These are phyloP conservation scores for Pichia sp. DNA, from an alignment of 1,139 yeast species.

Conservation along the genomic window DNA sequence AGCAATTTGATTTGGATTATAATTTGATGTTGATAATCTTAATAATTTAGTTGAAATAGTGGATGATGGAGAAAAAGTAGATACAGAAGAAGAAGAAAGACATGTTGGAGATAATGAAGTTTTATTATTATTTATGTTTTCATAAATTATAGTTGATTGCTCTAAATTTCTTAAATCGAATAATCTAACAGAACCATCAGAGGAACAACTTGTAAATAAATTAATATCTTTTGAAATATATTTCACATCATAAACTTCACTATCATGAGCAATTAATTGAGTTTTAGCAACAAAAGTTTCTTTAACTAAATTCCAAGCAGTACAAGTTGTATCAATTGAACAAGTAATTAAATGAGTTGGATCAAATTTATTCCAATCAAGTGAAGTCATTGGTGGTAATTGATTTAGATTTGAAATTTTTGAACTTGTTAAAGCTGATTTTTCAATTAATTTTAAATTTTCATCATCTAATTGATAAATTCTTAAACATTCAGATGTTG, in stretches of 20 bases:
- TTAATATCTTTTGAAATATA: conserved; percentile 71
- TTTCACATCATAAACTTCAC: conserved; percentile 89
- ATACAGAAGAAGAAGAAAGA: neutral
- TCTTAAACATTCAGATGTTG: conserved; percentile 67
- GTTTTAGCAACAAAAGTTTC: conserved; percentile 75
- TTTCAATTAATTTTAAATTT: conserved; percentile 31
- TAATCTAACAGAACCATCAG: conserved; percentile 90
- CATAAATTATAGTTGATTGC: conserved; percentile 91
- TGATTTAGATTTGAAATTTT: conserved; percentile 39
- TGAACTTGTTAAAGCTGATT: conserved; percentile 35
- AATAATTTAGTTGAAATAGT: conserved; percentile 33
- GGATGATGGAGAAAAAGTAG: neutral
- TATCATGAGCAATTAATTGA: conserved; percentile 92
- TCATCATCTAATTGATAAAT: conserved; percentile 44
- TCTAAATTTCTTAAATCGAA: conserved; percentile 86
- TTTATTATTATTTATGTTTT: conserved; percentile 35
- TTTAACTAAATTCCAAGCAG: conserved; percentile 78
- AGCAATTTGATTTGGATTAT: conserved; percentile 76
- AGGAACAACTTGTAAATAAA: conserved; percentile 88
- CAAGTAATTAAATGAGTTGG: conserved; percentile 72
- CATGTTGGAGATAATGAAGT: too few relatives aligned
- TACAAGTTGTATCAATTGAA: conserved; percentile 93
- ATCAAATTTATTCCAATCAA: conserved; percentile 84
- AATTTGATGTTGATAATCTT: conserved; percentile 69
- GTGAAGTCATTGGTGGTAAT: conserved; percentile 80